Evolutionary conservation across 768 basidiomycete genomes (phyloP), one percentile per base, ranked within the genome.

Genomic region (Auriculariales sp.): DNA sequence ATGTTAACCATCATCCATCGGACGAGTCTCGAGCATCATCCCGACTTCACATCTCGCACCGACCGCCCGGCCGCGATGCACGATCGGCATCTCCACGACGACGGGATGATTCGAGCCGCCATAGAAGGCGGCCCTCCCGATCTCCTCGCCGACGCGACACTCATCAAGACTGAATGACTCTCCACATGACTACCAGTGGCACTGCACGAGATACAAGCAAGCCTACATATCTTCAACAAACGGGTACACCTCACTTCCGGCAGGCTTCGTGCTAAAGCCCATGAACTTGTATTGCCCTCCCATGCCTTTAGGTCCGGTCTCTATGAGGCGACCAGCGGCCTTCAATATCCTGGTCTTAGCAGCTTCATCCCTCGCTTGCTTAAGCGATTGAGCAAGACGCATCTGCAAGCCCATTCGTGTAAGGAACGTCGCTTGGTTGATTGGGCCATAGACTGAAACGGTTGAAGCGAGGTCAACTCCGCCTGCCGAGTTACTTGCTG

Each of bases 401-500:
- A 77, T 56, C 12, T 71, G 62, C 2, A 97, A 60, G 1, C 89
- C 92, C 72, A 97, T 83, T 7, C 72, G 66, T n/a, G 68, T 68
- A 32, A 98, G 72, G 69, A 97, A 99, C 2, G 66, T 63, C 1
- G 72, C 70, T 66, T 99, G 95, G 0, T 79, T 57, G 11, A 94
- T 67, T 1, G 87, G 83, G 0, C 87, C 88, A 44, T 83, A 78
- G 1, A 66, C 54, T 19, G 65, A 58, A 1, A 70, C 69, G 74
- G 52, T n/a, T 53, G 24, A 14, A 10, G 29, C 4, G 49, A 28
- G 33, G 24, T 2, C 10, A 49, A 6, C n/a, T n/a, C n/a, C n/a
- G n/a, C 28, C 10, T 39, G 25, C 14, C 14, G 27, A 42, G 35
- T 24, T 25, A 28, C 46, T 42, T 31, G 19, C 9, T 22, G 28